Evolutionary conservation across 495 filamentous ascomycete species (phyloP).

Genomic region (Aspergillus taichungensis): DNA sequence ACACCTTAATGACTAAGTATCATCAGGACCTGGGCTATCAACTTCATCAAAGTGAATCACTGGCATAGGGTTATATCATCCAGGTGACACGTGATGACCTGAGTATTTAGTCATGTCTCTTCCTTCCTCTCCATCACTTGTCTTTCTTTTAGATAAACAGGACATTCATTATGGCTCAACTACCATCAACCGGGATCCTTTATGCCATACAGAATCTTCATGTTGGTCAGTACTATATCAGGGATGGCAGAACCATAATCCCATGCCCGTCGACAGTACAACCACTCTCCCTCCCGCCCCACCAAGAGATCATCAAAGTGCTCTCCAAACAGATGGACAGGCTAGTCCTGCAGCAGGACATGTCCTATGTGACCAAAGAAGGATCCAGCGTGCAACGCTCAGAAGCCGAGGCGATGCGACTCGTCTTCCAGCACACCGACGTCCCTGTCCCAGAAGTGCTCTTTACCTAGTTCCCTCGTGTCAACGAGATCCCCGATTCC

Average conservation of each 20-base stretch:
- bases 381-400: constrained; percentile 12
- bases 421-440: constrained; percentile 17
- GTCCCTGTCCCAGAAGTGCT: constrained; percentile 18
- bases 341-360: constrained; percentile 15
- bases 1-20: too few species aligned
- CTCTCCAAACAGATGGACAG: constrained; percentile 14
- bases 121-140: too few species aligned
- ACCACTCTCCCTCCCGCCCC: constrained; percentile 4
- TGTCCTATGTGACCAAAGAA: constrained; percentile 15
- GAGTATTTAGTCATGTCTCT: too few species aligned
- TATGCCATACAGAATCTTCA: constrained; percentile 3
- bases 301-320: constrained; percentile 14
- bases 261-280: constrained; percentile 12
- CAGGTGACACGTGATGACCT: too few species aligned
- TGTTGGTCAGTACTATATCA: constrained; percentile 13
- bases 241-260: constrained; percentile 7
- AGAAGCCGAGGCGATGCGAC: constrained; percentile 25
- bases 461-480: neutral
- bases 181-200: neutral
- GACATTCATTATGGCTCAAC: too few species aligned
- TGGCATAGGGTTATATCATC: too few species aligned
- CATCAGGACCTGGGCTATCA: too few species aligned
- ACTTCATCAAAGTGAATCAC: too few species aligned
- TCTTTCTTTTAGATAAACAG: too few species aligned
- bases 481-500: neutral